Evolutionary conservation across 163 green algal species (phyloP), one percentile per base, ranked within the genome.

Genomic region (Chlamydomonas reinhardtii): DNA sequence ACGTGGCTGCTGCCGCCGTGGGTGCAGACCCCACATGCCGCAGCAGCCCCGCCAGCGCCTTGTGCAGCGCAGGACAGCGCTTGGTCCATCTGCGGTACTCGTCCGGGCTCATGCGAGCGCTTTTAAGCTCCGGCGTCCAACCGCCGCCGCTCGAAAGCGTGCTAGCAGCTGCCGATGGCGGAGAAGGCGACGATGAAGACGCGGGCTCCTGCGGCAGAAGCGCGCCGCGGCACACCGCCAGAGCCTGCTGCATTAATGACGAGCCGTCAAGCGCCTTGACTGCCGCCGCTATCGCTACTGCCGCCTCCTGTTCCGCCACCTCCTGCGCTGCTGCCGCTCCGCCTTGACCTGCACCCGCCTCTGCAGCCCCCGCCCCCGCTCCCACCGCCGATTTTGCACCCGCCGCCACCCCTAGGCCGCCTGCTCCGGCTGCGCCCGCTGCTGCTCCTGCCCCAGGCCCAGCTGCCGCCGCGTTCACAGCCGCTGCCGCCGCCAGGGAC

Each of bases 11-110:
- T 16, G 22, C n/a, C 4, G 75, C 20, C 37, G 34, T 62, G 16
- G 75, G 35, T 9, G 61, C 75, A 34, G 52, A 27, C 24, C 72
- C 39, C 72, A 64, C 39, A 4, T 20, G 39, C 39, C 35, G 27
- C 27, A 87, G 17, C 39, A 87, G n/a, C 17, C 39, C 31, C 15
- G 52, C 64, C 0, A 87, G 61, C 25, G 69, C 22, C 25, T 61
- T 61, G 35, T 80, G 80, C 72, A 87, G 61, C 31, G 72, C 82
- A 1, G 82, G 82, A 22, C 59, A 82, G 54, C 31, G 68, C 25
- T 82, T 87, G 25, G 22, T 75, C 82, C 82, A 87, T 25, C 73
- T 19, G 69, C 72, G 66, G 59, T 76, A 87, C 24, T 15, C 29
- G 25, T 75, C 59, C 32, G 64, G 73, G 43, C 66, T 62, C 31